Evolutionary conservation across 805 yeast species (phyloP), one percentile per base, ranked within the genome.

Genomic region (Starmerella stigmatis): DNA sequence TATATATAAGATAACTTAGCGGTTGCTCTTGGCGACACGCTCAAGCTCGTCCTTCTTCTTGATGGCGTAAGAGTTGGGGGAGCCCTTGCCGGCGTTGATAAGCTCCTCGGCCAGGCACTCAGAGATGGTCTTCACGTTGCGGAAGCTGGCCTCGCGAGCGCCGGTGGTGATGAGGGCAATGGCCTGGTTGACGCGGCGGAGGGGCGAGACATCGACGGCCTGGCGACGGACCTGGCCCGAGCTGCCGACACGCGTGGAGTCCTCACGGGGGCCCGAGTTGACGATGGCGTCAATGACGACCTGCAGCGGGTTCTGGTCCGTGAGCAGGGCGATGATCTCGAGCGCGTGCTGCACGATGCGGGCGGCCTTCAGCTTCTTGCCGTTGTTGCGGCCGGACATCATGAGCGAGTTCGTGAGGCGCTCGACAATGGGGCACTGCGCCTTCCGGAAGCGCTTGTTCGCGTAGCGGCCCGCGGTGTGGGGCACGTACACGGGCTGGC

Each of bases 301-400:
- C 79, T 92, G 99, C 73, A 92, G 72, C 69, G 99, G 99, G 94
- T 92, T 92, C 74, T 81, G 94, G 73, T 89, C 99, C 64, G 98
- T 86, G 69, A 94, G 80, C 61, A 92, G 88, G 79, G 81, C 70
- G 74, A 92, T 80, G 79, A 92, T 92, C 74, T 92, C 99, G 69
- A 92, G 76, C 64, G 99, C 89, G 81, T 92, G 98, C 80, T 94
- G 85, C 72, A 92, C 86, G 71, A 92, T 92, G 83, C 97, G 88
- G 64, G 92, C 97, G 65, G 99, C 98, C 84, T 89, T 88, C 73
- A 94, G 85, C 79, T 92, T 92, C 82, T 92, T 92, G 81, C 99
- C 99, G 83, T 94, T 92, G 94, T 92, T 92, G 80, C 97, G 89
- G 79, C 99, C 99, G 83, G 92, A 88, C 98, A 92, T 92, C 98